These are phyloP conservation scores for Cucurbita maxima DNA, from an alignment of 306 rosid species.

Conservation along the genomic window DNA sequence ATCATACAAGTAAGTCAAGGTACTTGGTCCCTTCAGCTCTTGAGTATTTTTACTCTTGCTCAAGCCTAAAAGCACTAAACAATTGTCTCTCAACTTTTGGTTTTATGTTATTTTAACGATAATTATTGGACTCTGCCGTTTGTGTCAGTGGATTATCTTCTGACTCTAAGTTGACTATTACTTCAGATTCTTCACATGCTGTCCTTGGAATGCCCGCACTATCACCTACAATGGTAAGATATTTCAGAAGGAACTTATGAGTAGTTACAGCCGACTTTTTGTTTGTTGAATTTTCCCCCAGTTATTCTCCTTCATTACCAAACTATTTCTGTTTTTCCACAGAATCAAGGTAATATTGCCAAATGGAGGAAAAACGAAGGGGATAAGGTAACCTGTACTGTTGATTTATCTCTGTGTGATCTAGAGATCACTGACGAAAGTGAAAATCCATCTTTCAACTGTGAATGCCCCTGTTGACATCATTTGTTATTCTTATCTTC, in stretches of 20 bases:
- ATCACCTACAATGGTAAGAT: slow-evolving; percentile 94
- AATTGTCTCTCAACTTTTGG: neutral
- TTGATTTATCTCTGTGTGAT: slow-evolving; percentile 13
- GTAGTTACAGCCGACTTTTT: neutral
- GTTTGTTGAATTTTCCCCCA: neutral
- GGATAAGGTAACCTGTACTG: slow-evolving; percentile 57
- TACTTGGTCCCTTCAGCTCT: neutral
- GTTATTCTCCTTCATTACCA: slow-evolving; percentile 12
- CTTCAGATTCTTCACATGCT: slow-evolving; percentile 48
- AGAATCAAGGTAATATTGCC: slow-evolving; percentile 87
- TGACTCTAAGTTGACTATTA: slow-evolving; percentile 11
- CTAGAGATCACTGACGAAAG: neutral
- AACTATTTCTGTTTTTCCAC: slow-evolving; percentile 18
- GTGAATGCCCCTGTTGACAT: slow-evolving; percentile 10
- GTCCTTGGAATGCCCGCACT: slow-evolving; percentile 87
- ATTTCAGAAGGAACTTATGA: neutral
- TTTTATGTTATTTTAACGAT: neutral
- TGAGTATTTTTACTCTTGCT: neutral
- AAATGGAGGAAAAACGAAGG: slow-evolving; percentile 94
- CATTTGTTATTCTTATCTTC: slow-evolving; percentile 12
- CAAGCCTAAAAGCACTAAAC: neutral
- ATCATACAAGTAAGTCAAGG: neutral
- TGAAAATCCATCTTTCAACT: neutral
- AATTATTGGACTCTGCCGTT: neutral
- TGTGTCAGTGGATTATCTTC: slow-evolving; percentile 4